A percentile compares a stretch with the other conserved stretches of the same genome.
These are phyloP conservation scores for Hortaea sp. DNA, from an alignment of 2,329 filamentous ascomycete genomes.

Conservation along the genomic window DNA sequence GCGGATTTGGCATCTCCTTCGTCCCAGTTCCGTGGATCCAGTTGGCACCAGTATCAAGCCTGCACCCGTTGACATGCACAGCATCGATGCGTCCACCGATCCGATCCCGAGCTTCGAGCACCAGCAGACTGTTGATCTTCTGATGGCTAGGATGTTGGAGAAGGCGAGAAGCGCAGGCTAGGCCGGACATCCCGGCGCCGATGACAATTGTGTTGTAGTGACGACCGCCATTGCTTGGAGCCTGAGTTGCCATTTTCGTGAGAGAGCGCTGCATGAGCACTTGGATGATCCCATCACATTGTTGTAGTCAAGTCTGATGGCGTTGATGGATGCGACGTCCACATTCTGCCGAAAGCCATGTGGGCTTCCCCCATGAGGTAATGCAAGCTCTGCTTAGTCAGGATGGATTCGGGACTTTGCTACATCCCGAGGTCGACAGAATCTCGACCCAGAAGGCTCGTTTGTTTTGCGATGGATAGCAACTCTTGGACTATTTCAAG, in stretches of 20 bases:
- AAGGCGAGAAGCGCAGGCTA: slow-evolving; percentile 14
- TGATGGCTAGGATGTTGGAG: slow-evolving; percentile 6
- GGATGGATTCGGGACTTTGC: not conserved
- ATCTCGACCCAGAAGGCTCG: not conserved
- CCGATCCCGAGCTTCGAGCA: slow-evolving; percentile 15
- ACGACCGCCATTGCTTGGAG: not conserved
- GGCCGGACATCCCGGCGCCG: slow-evolving; percentile 17
- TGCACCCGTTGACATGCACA: slow-evolving; percentile 12
- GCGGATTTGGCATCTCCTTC: slow-evolving; percentile 12
- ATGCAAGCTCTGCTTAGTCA: no score
- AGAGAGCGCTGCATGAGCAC: not conserved
- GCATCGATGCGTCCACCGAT: slow-evolving; percentile 16
- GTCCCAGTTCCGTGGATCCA: slow-evolving; percentile 20
- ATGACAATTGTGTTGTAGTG: slow-evolving; percentile 11
- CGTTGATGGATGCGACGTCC: no score
- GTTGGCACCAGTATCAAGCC: slow-evolving; percentile 17
- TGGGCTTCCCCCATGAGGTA: no score
- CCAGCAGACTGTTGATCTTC: slow-evolving; percentile 7
- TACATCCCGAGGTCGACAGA: not conserved
- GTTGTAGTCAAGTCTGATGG: no score
- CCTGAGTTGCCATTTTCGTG: not conserved
- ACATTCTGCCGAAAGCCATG: no score
- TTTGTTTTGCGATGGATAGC: not conserved
- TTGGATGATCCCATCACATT: no score
- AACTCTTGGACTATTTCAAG: not conserved